Conservation (phyloP, 495 filamentous ascomycete species). For the Platismatia glauca region DNA sequence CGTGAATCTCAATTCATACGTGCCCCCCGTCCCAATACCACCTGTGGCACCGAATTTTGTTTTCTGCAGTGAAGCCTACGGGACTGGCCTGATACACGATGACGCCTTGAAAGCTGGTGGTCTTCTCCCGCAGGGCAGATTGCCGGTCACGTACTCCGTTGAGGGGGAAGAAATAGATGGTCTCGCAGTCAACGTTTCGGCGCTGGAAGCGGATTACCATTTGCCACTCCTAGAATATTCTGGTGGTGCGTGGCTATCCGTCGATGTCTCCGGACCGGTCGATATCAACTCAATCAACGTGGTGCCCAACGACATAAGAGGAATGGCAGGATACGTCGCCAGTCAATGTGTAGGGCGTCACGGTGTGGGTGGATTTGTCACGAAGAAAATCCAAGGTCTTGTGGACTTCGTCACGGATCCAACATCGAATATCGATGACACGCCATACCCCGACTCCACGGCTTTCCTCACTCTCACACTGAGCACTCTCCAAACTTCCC, state of each 20-base stretch:
- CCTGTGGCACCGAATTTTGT: conserved; percentile 13
- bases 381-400: conserved; percentile 7
- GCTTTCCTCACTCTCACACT: conserved; percentile 12
- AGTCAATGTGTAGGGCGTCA: neutral
- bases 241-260: neutral
- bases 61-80: conserved; percentile 11
- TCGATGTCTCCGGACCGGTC: conserved; percentile 7
- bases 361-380: conserved; percentile 13
- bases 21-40: conserved; percentile 2
- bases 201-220: neutral
- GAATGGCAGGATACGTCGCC: conserved; percentile 15
- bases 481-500: neutral
- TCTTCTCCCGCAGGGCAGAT: neutral
- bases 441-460: conserved; percentile 3
- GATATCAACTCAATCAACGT: neutral
- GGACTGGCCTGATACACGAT: neutral
- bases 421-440: conserved; percentile 1
- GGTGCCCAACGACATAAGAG: conserved; percentile 11
- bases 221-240: conserved; percentile 1
- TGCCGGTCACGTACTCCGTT: conserved; percentile 9
- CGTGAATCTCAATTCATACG: conserved; percentile 1
- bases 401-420: conserved; percentile 12
- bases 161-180: neutral
- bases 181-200: neutral
- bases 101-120: neutral